Conservation (phyloP, 1,284 basidiomycete genomes). For the Boletus smithii region DNA sequence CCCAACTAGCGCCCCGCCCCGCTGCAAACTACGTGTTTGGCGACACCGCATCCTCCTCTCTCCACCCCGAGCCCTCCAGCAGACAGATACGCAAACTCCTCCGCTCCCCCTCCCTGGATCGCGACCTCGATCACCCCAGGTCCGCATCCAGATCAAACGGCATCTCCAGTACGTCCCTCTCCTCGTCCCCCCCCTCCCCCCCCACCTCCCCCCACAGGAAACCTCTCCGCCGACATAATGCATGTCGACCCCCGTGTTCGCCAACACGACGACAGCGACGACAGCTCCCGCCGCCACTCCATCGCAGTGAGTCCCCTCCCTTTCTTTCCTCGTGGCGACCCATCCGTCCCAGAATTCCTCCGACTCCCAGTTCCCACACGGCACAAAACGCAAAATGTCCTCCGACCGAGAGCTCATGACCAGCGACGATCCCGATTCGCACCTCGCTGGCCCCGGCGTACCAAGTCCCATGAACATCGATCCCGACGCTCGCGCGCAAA, state of each 20-base stretch:
- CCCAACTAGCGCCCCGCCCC: conserved; percentile 49
- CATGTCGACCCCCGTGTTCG: conserved; percentile 23
- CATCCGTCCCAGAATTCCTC: conserved; percentile 29
- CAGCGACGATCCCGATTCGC: conserved; percentile 61
- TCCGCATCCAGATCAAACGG: conserved; percentile 24
- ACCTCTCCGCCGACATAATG: no score
- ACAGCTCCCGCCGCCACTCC: conserved; percentile 63
- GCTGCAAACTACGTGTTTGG: conserved; percentile 68
- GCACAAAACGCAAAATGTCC: conserved; percentile 79
- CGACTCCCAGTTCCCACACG: conserved; percentile 47
- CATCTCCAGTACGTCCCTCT: conserved; percentile 22
- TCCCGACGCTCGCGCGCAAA: conserved; percentile 64
- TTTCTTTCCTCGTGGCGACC: background rate
- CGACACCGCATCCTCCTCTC: conserved; percentile 50
- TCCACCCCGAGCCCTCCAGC: conserved; percentile 39
- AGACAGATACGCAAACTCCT: conserved; percentile 47
- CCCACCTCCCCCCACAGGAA: conserved; percentile 19
- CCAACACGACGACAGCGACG: conserved; percentile 52
- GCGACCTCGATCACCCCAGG: conserved; percentile 23
- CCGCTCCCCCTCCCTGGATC: conserved; percentile 48
- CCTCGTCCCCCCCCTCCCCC: background rate
- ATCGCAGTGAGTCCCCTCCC: conserved; percentile 47
- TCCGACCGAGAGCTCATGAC: conserved; percentile 54
- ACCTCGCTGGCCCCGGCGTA: conserved; percentile 64
- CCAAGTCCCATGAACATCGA: conserved; percentile 54